Evolutionary conservation across 106 monocot species (phyloP).

Genomic region (Triglochin maritima): DNA sequence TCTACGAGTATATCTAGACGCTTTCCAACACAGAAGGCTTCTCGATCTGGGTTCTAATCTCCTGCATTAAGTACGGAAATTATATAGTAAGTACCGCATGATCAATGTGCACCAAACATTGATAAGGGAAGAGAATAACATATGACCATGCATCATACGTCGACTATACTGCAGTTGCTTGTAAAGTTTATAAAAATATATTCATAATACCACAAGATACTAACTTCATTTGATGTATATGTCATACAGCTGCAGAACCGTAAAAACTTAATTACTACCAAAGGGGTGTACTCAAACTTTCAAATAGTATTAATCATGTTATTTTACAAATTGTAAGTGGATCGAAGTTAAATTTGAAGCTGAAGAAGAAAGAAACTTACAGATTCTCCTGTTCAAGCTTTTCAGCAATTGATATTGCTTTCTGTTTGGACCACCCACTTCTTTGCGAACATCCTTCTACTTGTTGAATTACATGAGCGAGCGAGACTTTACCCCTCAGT

Average conservation of each 20-base stretch:
- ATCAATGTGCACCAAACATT: too few relatives aligned
- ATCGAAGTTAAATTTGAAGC: background rate
- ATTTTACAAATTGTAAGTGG: too few relatives aligned
- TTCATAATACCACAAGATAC: too few relatives aligned
- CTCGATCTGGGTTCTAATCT: conserved; percentile 66
- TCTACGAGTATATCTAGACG: conserved; percentile 16
- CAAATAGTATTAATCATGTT: too few relatives aligned
- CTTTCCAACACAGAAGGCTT: conserved; percentile 52
- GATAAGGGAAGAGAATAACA: too few relatives aligned
- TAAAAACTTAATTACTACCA: too few relatives aligned
- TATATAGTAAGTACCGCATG: background rate
- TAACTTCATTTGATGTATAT: too few relatives aligned
- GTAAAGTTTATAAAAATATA: too few relatives aligned
- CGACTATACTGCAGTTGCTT: too few relatives aligned
- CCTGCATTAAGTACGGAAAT: conserved; percentile 20
- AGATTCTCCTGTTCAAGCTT: conserved; percentile 95
- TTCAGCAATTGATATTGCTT: conserved; percentile 81
- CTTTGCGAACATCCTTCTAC: conserved; percentile 48
- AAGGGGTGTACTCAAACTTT: too few relatives aligned
- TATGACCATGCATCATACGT: too few relatives aligned
- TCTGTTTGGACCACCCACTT: conserved; percentile 63
- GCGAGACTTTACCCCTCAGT: conserved; percentile 72
- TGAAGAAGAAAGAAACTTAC: conserved; percentile 39
- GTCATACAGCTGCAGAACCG: too few relatives aligned
- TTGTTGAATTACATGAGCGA: conserved; percentile 84